These are phyloP conservation scores for Pseudocercospora musae DNA, from an alignment of 2,329 filamentous ascomycete genomes.

Conservation along the genomic window DNA sequence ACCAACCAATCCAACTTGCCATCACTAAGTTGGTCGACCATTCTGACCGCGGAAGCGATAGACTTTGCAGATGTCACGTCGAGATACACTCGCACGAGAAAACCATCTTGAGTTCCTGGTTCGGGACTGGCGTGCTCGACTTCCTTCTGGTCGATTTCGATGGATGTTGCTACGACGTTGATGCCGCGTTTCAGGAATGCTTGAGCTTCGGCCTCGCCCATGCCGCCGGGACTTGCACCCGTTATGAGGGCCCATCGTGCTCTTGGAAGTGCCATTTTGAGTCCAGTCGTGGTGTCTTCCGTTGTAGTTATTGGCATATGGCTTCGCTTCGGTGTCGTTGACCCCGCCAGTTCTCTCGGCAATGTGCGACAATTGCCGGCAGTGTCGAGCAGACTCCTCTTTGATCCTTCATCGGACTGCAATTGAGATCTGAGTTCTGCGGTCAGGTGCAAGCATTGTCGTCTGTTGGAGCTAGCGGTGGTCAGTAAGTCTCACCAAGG, in stretches of 20 bases:
- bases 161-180: constrained; percentile 42
- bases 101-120: constrained; percentile 11
- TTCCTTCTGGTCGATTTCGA: constrained; percentile 31
- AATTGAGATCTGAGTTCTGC: background rate
- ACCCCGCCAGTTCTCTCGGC: constrained; percentile 1
- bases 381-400: background rate
- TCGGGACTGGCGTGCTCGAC: constrained; percentile 12
- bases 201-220: constrained; percentile 47
- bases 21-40: constrained; percentile 31
- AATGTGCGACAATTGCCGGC: background rate
- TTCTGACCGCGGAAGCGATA: constrained; percentile 35
- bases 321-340: background rate
- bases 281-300: background rate
- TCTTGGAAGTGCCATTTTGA: background rate
- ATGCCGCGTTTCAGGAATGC: constrained; percentile 46
- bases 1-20: constrained; percentile 46
- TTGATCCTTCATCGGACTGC: background rate
- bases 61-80: constrained; percentile 42
- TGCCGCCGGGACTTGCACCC: constrained; percentile 47
- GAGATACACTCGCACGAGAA: constrained; percentile 34
- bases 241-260: constrained; percentile 46
- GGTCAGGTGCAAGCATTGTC: too few species aligned
- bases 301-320: background rate
- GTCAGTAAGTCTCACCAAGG: background rate
- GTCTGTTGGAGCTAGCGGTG: background rate